Base-by-base conservation (phyloP, 2,329 filamentous ascomycete genomes). In the Amphichorda felina region DNA sequence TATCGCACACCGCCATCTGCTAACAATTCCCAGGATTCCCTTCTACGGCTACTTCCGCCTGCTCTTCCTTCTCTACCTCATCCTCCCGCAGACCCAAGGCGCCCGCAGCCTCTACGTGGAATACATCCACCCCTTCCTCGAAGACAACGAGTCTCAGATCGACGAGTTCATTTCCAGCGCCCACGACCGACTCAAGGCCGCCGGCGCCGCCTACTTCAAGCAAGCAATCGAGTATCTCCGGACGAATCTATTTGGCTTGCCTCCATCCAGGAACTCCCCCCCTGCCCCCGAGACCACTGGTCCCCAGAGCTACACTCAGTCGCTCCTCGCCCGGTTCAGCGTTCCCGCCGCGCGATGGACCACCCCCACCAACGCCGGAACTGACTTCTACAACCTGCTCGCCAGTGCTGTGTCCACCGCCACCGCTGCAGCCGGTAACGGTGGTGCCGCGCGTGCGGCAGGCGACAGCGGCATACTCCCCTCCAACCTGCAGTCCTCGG, bases 11-110 rank as follows among this genome's bases (percentile, higher is more conserved):
- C 4, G n/a, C 19, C 30, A 32, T 6, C 15, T 29, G 13, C 31
- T 33, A 21, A 33, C 19, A 25, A 5, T 11, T 4, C 22, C 11
- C 34, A 82, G 77, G 85, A 66, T 96, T 26, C 91, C 91, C 3
- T 93, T 96, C 59, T 98, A 95, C 63, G 75, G 84, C 47, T 95
- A 88, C 73, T 68, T 94, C 50, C 86, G 91, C 44, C 75, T 95
- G 37, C 66, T 79, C 52, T 81, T 91, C 60, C 77, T 95, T 53
- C 76, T 91, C 45, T 98, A 95, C 64, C 83, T 98, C 42, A 87
- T 96, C 50, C 76, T 94, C n/a, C 91, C 89, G 0, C 89, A 94
- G 58, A 91, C 86, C n/a, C 89, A 95, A 55, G 91, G 91, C 55
- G 87, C 88, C 38, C 82, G 82, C 41, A 63, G 82, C 49, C 67